A percentile compares a stretch with the other conserved stretches of the same genome.
phyloP scores from a whole-genome alignment of 2,329 filamentous ascomycete genomes.

The Malbranchea cinnamomea region DNA sequence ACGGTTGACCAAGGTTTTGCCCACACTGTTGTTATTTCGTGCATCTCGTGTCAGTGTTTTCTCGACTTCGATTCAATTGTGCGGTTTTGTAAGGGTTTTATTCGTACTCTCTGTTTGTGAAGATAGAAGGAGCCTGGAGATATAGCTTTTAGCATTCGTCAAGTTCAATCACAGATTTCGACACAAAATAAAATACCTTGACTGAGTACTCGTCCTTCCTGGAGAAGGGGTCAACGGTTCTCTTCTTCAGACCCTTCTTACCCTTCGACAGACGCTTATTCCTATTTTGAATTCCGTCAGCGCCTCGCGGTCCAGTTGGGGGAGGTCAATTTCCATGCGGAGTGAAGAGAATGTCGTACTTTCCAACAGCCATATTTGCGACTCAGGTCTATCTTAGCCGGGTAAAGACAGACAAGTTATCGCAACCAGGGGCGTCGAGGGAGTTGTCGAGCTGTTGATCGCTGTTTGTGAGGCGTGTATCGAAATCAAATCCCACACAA shows the following conservation, averaged over 20 bases:
- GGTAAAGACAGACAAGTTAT: slow-evolving; percentile 29
- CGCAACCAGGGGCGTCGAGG: slow-evolving; percentile 24
- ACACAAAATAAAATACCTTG: slow-evolving; percentile 47
- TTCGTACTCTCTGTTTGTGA: slow-evolving; percentile 89
- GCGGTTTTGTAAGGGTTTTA: slow-evolving; percentile 5
- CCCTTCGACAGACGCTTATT: slow-evolving; percentile 99
- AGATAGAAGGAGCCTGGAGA: slow-evolving; percentile 73
- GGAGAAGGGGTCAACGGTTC: slow-evolving; percentile 90
- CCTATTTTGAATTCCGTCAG: slow-evolving; percentile 33
- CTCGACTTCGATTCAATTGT: slow-evolving; percentile 13
- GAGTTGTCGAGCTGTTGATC: slow-evolving; percentile 23
- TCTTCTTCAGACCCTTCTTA: slow-evolving; percentile 99
- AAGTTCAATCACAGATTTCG: slow-evolving; percentile 2
- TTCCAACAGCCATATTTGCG: slow-evolving; percentile 72
- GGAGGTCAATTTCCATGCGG: slow-evolving; percentile 5
- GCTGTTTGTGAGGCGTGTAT: slow-evolving; percentile 20
- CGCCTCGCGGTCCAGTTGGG: slow-evolving; percentile 1
- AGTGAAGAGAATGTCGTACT: slow-evolving; percentile 35
- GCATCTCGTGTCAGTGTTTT: slow-evolving; percentile 8
- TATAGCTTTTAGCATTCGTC: slow-evolving; percentile 1
- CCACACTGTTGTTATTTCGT: slow-evolving; percentile 51
- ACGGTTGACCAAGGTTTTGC: slow-evolving; percentile 98
- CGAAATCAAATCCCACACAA: slow-evolving; percentile 31
- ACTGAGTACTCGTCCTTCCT: slow-evolving; percentile 99
- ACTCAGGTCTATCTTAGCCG: slow-evolving; percentile 32